Evolutionary conservation across 2,329 filamentous ascomycete genomes (phyloP), one percentile per base, ranked within the genome.

Genomic region (Cercospora canescens): DNA sequence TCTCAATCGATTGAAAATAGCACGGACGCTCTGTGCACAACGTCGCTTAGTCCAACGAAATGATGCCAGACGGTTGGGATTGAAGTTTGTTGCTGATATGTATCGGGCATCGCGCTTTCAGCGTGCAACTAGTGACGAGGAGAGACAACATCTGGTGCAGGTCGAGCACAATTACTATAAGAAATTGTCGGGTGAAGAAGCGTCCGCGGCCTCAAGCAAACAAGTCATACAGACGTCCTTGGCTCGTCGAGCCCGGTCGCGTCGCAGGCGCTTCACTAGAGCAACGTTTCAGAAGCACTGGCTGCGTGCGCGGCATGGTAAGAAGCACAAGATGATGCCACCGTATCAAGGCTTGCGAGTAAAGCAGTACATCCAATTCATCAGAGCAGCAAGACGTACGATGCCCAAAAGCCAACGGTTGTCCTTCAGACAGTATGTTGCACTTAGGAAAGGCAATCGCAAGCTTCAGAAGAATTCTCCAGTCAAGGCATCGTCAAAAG

Each of bases 21-120:
- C 30, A 34, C 56, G 62, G 32, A 26, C 26, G 21, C 30, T 37
- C 28, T 64, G 62, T 52, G 24, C 30, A 11, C 16, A 32, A 14
- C 56, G 58, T 18, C 63, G 57, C 45, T 26, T 28, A 50, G n/a
- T 12, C 8, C 63, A 61, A 12, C 48, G 58, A 35, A 21, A 24
- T 6, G 21, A 61, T 24, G 59, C 63, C 21, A 35, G 18, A 50
- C 58, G 30, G 24, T 24, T 65, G 26, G 63, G 63, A 16, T 18
- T 21, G 26, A 30, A 56, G 35, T 59, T 65, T 18, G 41, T 65
- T 30, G 28, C 48, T 6, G 35, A 35, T 14, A 50, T 65, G 18
- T 26, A 48, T 26, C 28, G 21, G 4, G 12, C 41, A 21, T 45
- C 50, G 18, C 59, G 32, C 45, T 32, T 34, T 21, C 41, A 61